Base-by-base conservation (phyloP, 306 rosid genomes). In the Castanopsis chinensis region DNA sequence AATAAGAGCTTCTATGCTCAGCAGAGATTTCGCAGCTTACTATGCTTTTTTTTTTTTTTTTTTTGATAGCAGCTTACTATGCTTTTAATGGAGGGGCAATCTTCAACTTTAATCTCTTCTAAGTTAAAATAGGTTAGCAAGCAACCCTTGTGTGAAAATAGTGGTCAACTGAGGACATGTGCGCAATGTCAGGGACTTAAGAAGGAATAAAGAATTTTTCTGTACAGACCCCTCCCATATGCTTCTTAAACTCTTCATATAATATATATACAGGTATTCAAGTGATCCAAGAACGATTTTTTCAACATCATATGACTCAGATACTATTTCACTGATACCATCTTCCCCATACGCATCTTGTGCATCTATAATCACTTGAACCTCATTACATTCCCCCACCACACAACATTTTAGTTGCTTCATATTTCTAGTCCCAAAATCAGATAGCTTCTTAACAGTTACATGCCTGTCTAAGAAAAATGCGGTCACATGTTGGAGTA, bases 161-260 rank as follows among this genome's bases (percentile, higher is more conserved):
- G 78, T 79, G 10, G 28, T 55, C 72, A 83, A 53, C 30, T 37
- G 25, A 21, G 87, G 83, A 3, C 87, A 84, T 52, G 59, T 81
- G 9, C 81, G 83, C 58, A 84, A 30, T 41, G 32, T 11, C 11
- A 84, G 7, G 30, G 25, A 73, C 68, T 74, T 78, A 0, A 84
- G 14, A 19, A 60, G 72, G 14, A 33, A 59, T 7, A 18, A 33
- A 6, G 43, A 35, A 6, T 35, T 35, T 35, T 35, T 6, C 8
- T 15, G 75, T 21, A 37, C 14, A 14, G 55, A 17, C 5, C 80
- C 81, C 43, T 6, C 28, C 6, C 75, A 75, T 4, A 84, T 72
- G 45, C 81, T 74, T 49, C 76, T 71, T 55, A 79, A 72, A 33
- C 71, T 83, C 78, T 79, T 83, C 86, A 83, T 83, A 72, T 79